These are phyloP conservation scores for Eragrostis nindensis DNA, from an alignment of 176 grass and related monocot genomes.

Conservation along the genomic window DNA sequence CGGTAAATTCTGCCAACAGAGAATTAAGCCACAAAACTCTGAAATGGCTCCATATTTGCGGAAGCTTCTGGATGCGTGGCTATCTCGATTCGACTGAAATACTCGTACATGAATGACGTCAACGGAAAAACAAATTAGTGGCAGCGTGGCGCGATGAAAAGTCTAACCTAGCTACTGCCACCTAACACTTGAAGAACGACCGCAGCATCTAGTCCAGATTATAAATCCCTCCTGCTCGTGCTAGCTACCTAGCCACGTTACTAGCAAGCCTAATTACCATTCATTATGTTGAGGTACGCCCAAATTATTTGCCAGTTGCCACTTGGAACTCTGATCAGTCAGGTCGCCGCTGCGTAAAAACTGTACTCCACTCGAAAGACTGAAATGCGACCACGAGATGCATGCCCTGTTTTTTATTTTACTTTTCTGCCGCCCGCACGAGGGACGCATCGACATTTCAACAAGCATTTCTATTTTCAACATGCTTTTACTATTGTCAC, in stretches of 20 bases:
- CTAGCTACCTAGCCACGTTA: neutral
- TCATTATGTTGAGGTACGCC: neutral
- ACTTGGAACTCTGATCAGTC: neutral
- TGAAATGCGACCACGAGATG: neutral
- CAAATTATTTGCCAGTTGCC: neutral
- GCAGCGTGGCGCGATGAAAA: neutral
- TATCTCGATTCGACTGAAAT: neutral
- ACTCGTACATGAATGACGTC: too few species aligned
- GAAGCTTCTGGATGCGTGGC: too few species aligned
- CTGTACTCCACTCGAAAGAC: too few species aligned
- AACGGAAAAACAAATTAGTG: neutral
- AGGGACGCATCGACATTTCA: too few species aligned
- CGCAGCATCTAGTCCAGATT: neutral
- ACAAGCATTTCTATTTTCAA: too few species aligned
- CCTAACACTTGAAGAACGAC: slow-evolving; percentile 25
- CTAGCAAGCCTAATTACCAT: neutral
- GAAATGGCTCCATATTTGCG: neutral
- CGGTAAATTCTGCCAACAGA: too few species aligned
- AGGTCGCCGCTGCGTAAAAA: too few species aligned
- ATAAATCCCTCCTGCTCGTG: neutral
- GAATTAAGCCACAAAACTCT: too few species aligned
- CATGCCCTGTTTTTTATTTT: too few species aligned
- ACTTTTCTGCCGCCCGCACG: too few species aligned
- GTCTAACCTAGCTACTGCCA: slow-evolving; percentile 4
- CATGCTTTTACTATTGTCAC: too few species aligned